Evolutionary conservation across 495 filamentous ascomycete species (phyloP).

Genomic region (Talaromyces stipitatus): DNA sequence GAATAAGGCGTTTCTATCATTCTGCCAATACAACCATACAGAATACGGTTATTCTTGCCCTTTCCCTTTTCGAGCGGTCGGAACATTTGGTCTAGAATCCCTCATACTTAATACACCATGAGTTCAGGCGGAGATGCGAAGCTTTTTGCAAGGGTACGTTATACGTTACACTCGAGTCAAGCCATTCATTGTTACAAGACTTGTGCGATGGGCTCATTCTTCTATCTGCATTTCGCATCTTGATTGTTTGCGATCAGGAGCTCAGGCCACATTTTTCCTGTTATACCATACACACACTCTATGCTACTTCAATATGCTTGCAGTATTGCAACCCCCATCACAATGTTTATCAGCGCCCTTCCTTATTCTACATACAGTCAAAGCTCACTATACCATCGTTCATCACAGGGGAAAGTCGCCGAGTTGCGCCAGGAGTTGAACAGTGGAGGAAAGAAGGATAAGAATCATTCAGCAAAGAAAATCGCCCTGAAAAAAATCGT

Average conservation of each 20-base stretch:
- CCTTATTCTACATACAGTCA: constrained; percentile 21
- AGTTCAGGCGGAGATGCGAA: constrained; percentile 88
- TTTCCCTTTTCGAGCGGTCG: neutral
- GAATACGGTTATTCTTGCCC: neutral
- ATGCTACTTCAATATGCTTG: neutral
- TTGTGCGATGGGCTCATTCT: neutral
- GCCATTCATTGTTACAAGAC: constrained; percentile 5
- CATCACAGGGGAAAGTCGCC: constrained; percentile 90
- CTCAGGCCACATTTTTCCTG: neutral
- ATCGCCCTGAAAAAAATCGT: constrained; percentile 99
- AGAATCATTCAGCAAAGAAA: constrained; percentile 94
- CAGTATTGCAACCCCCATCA: constrained; percentile 2
- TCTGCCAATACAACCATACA: neutral
- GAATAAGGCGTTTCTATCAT: neutral
- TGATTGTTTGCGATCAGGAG: neutral
- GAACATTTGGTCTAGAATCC: neutral
- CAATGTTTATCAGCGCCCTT: constrained; percentile 25
- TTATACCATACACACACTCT: neutral
- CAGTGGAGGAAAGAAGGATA: constrained; percentile 94
- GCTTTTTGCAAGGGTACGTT: constrained; percentile 96
- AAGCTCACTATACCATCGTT: constrained; percentile 32
- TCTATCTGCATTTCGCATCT: neutral
- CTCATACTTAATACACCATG: constrained; percentile 33
- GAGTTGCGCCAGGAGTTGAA: constrained; percentile 93
- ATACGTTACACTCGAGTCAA: constrained; percentile 9